These are phyloP conservation scores for Beauveria scarabaeidicola DNA, from an alignment of 2,329 filamentous ascomycete species.

Conservation along the genomic window DNA sequence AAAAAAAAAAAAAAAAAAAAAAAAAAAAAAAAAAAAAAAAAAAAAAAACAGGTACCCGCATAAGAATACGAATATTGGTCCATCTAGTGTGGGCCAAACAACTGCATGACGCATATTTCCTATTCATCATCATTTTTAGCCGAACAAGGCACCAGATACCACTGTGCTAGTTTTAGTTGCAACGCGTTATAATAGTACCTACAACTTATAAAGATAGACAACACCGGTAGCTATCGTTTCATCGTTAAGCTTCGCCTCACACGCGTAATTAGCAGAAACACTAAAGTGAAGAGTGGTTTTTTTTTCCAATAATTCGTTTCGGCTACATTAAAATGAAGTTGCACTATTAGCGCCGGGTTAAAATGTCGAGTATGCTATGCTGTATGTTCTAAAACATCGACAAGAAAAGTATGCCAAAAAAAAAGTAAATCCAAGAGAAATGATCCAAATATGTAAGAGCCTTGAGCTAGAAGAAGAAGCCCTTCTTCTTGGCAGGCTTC, in stretches of 20 bases:
- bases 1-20: not conserved
- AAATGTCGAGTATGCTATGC: constrained; percentile 1
- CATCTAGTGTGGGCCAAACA: not conserved
- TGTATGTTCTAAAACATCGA: not conserved
- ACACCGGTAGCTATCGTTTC: not conserved
- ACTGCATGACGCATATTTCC: not conserved
- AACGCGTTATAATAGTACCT: not conserved
- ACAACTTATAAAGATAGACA: not conserved
- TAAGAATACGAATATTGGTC: not conserved
- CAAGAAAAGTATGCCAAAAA: not conserved
- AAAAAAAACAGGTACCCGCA: not conserved
- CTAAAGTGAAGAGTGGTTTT: not conserved
- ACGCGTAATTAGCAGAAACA: not conserved
- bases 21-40: not conserved
- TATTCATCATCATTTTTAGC: not conserved
- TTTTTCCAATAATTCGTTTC: not conserved
- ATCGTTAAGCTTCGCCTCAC: not conserved
- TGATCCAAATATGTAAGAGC: not conserved
- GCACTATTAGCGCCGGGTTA: not conserved
- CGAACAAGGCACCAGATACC: constrained; percentile 2
- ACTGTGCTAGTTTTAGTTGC: not conserved
- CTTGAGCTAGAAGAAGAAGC: constrained; percentile 1
- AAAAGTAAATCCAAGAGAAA: not conserved
- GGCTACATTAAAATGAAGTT: not conserved
- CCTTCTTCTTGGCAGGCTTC: constrained; percentile 26